Percentiles rank a stretch among this genome's conserved stretches.
These are phyloP conservation scores for Paramecium caudatum DNA, from an alignment of 73 alveolate genomes.

Conservation along the genomic window DNA sequence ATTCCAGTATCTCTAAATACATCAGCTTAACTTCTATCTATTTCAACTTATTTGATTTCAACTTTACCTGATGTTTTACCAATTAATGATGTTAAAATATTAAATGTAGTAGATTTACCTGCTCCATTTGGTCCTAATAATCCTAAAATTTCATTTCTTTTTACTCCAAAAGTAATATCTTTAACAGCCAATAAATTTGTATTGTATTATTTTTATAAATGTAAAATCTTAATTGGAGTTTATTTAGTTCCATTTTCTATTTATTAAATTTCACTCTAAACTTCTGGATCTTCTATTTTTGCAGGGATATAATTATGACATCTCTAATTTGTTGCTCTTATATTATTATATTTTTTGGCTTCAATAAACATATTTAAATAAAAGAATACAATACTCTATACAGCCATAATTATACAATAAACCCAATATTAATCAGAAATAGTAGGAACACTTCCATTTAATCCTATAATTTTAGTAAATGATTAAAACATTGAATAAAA, in stretches of 20 bases:
- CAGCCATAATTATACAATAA: background rate
- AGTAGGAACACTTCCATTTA: background rate
- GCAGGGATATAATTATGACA: conserved; percentile 36
- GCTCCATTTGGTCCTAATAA: conserved; percentile 84
- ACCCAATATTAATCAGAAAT: background rate
- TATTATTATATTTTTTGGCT: background rate
- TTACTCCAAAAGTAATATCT: conserved; percentile 73
- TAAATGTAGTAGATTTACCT: conserved; percentile 80
- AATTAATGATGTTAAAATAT: conserved; percentile 75
- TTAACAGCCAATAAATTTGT: conserved; percentile 66
- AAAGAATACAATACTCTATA: background rate
- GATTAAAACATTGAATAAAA: conserved; percentile 27
- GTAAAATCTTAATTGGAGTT: background rate
- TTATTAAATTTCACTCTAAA: background rate
- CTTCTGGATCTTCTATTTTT: conserved; percentile 34
- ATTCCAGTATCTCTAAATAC: conserved; percentile 83
- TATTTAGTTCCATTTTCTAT: background rate
- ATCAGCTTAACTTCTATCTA: conserved; percentile 64
- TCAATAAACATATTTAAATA: background rate
- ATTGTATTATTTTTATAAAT: background rate
- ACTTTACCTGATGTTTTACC: conserved; percentile 79
- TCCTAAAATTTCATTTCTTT: conserved; percentile 73
- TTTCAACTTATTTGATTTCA: conserved; percentile 73
- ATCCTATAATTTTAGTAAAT: background rate
- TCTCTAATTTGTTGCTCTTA: background rate